A percentile compares a stretch with the other conserved stretches of the same genome.
These are phyloP conservation scores for Heritiera littoralis DNA, from an alignment of 345 rosid genomes.

Conservation along the genomic window DNA sequence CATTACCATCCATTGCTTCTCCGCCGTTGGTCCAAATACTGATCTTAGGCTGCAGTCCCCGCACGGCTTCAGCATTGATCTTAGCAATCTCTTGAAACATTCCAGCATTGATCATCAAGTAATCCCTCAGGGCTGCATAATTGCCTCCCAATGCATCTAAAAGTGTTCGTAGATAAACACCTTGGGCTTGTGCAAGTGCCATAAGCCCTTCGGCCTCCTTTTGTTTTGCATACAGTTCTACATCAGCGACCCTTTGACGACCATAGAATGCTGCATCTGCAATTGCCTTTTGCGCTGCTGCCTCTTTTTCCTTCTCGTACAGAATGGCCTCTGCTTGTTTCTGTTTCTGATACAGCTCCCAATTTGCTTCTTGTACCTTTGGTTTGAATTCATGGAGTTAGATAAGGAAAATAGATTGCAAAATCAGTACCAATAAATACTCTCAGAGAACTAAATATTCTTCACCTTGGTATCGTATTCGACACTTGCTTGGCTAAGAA, in stretches of 20 bases:
- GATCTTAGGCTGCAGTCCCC: constrained; percentile 62
- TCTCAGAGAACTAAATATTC: too few relatives aligned
- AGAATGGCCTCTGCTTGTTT: constrained; percentile 64
- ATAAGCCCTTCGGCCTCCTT: constrained; percentile 69
- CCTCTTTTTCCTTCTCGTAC: constrained; percentile 55
- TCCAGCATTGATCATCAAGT: constrained; percentile 59
- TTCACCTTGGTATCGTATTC: constrained; percentile 76
- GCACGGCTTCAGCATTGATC: constrained; percentile 58
- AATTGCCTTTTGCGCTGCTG: constrained; percentile 61
- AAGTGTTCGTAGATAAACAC: constrained; percentile 54
- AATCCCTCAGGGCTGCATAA: constrained; percentile 54
- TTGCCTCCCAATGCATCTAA: constrained; percentile 56
- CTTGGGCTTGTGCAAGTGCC: constrained; percentile 64
- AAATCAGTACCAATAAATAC: too few relatives aligned
- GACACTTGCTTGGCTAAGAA: constrained; percentile 70
- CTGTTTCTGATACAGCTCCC: constrained; percentile 65
- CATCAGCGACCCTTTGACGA: constrained; percentile 45
- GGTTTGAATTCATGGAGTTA: too few relatives aligned
- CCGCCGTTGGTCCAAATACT: constrained; percentile 69
- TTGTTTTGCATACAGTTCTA: constrained; percentile 45
- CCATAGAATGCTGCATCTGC: constrained; percentile 60
- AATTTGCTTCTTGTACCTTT: constrained; percentile 59
- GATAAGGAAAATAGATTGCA: too few relatives aligned
- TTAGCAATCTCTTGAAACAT: constrained; percentile 58
- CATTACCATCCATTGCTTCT: constrained; percentile 21